Conservation (phyloP, 2,329 filamentous ascomycete species). For the Cryphonectria naterciae region DNA sequence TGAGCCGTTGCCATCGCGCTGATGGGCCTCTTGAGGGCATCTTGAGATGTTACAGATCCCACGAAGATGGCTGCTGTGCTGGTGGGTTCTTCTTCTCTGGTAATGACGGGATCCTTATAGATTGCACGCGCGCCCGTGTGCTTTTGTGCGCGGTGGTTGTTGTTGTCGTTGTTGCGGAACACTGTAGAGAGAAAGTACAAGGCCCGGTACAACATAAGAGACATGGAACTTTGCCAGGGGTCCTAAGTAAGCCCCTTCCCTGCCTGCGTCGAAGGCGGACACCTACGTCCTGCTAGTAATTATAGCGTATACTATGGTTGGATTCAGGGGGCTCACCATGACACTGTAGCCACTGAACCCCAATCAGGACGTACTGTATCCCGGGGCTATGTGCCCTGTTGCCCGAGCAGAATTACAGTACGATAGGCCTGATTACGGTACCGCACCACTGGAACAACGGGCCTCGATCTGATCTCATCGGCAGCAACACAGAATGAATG, state of each 20-base stretch:
- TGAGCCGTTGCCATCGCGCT: constrained; percentile 71
- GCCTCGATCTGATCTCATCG: no score
- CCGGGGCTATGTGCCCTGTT: not conserved
- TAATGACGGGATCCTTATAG: not conserved
- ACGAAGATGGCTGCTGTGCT: not conserved
- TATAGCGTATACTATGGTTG: not conserved
- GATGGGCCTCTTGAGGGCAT: constrained; percentile 37
- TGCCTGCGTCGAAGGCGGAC: not conserved
- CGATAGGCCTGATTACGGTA: not conserved
- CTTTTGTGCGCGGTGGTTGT: not conserved
- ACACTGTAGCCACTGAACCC: not conserved
- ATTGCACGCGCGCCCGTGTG: not conserved
- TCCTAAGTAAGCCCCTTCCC: not conserved
- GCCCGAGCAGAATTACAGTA: not conserved
- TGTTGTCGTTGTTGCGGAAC: not conserved
- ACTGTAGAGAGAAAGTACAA: not conserved
- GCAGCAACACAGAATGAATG: no score
- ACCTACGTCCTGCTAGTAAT: not conserved
- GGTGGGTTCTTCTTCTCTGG: not conserved
- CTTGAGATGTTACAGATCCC: not conserved
- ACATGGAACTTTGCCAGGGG: not conserved
- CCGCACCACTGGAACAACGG: no score
- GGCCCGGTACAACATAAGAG: not conserved
- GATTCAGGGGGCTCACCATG: not conserved
- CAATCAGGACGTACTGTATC: not conserved